Evolutionary conservation across 129 eudicot genomes (phyloP), one percentile per base, ranked within the genome.

Genomic region (Sambucus nigra): DNA sequence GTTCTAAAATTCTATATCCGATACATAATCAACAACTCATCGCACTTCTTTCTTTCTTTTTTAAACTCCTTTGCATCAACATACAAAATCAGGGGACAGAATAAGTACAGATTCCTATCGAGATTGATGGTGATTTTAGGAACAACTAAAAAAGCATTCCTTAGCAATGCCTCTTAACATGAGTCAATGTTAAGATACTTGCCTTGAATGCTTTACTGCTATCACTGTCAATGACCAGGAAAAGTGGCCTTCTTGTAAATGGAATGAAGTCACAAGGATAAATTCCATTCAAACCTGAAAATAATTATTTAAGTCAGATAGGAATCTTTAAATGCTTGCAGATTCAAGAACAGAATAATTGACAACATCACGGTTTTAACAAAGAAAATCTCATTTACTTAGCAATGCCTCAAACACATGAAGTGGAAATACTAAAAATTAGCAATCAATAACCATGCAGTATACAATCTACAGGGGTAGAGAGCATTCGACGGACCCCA

Each of bases 191-290:
- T 44, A 45, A 56, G 67, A 66, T 33, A 58, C 81, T 70, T 86
- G 63, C 99, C 99, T 91, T 82, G 77, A 82, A 91, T 29, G 81
- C 58, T 55, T 60, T 61, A 57, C 94, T 91, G 61, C 39, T 67
- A 29, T 76, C 80, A 59, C 99, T 91, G 65, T 91, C 99, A 74
- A 85, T 76, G 57, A 91, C 68, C 25, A 86, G 59, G 55, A 86
- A 85, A 38, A 91, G 76, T 25, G 99, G 99, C 65, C 84, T 81
- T 74, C 99, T 79, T 26, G 94, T 86, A 66, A 91, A 91, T 69
- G 99, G 99, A 70, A 86, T 52, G 58, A 91, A 64, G 62, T 91
- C 99, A 72, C 83, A 82, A 41, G 99, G 99, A 63, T 85, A 85
- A 29, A 82, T 72, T 74, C 77, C 71, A 76, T 85, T 79, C 31